Conservation (phyloP, 345 rosid genomes). For the Pseudoturritis turrita region DNA sequence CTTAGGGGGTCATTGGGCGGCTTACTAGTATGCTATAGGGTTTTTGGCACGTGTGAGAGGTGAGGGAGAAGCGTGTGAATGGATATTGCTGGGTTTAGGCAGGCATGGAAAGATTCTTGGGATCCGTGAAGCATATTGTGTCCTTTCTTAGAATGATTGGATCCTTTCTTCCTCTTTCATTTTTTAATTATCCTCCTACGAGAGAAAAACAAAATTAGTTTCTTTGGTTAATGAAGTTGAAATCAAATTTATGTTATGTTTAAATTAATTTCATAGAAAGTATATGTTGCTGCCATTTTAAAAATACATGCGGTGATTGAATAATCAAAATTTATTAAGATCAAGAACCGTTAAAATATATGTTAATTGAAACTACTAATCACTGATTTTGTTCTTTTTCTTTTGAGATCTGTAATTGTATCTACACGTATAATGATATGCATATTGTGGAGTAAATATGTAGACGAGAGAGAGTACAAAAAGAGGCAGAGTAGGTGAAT, state of each 20-base stretch:
- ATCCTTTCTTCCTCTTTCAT: background rate
- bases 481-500: conserved; percentile 40
- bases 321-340: no score
- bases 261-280: background rate
- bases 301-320: background rate
- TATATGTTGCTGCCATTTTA: background rate
- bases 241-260: background rate
- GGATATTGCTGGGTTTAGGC: conserved; percentile 52
- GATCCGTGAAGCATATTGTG: conserved; percentile 62
- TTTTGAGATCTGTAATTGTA: background rate
- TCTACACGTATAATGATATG: background rate
- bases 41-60: conserved; percentile 40
- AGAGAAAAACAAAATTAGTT: background rate
- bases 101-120: conserved; percentile 67
- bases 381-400: background rate
- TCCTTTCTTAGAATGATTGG: conserved; percentile 53
- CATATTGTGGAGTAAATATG: conserved; percentile 1
- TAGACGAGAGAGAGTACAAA: conserved; percentile 12
- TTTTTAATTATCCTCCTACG: background rate
- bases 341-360: no score
- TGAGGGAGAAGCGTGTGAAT: conserved; percentile 9
- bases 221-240: background rate
- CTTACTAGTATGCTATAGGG: conserved; percentile 29
- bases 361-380: no score
- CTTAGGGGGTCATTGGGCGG: conserved; percentile 35